Base-by-base conservation (phyloP, 2,329 filamentous ascomycete genomes). In the Trichoderma pleuroti region DNA sequence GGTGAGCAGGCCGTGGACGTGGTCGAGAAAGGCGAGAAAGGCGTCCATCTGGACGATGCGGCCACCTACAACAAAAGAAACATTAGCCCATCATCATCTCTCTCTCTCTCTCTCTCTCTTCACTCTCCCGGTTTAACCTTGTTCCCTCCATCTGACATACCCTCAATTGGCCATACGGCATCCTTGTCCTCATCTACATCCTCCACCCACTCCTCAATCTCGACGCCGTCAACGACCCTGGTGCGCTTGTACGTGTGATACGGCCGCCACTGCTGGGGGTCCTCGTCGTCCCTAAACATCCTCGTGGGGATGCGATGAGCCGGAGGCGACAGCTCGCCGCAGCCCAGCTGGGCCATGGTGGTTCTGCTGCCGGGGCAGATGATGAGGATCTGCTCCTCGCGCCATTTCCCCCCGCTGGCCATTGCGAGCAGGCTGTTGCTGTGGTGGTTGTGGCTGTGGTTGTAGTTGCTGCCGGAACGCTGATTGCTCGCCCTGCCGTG, bases 291-390 rank as follows among this genome's bases (percentile, higher is more conserved):
- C 75, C 90, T 89, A 67, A 98, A 99, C 94, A 99, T 97, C 84
- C 96, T 92, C 81, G 95, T 98, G 36, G 92, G 90, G 75, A 98
- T 88, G 75, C 94, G 92, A 80, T 93, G 88, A 73, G 90, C 87
- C n/a, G 96, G 93, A 56, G 94, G 94, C 42, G 94, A 97, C 80
- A 98, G 91, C 84, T 98, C 94, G 76, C 90, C 91, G 76, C 96
- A 91, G 65, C 94, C 94, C 52, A 97, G 88, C 86, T 97, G 94
- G 75, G 94, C 94, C 83, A 97, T 89, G 71, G 94, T 97, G 74
- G 91, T 95, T 82, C 92, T 91, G 80, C 94, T 97, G 78, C 94
- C 94, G 39, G 92, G 92, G 81, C 91, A 91, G 82, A 94, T 90
- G 79, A 94, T 81, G 77, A 90, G 86, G 77, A 89, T 82, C 84